These are phyloP conservation scores for Mallotus nudiflorus DNA, from an alignment of 345 rosid species.

Conservation along the genomic window DNA sequence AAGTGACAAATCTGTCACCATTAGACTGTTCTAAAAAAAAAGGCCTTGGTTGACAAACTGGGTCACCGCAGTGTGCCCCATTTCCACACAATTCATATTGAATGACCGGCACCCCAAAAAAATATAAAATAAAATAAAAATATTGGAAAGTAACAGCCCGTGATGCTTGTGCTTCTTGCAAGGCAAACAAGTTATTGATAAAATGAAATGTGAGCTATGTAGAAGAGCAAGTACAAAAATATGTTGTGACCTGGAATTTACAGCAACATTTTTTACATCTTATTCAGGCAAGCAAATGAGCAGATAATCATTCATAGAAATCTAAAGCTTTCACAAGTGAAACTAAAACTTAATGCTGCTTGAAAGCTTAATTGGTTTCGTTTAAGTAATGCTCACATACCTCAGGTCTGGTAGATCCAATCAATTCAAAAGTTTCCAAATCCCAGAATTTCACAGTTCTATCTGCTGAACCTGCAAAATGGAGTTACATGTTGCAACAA, in stretches of 20 bases:
- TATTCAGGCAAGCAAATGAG: not conserved
- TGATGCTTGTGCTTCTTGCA: not conserved
- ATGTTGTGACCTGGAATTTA: not conserved
- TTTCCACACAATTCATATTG: not conserved
- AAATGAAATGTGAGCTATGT: not conserved
- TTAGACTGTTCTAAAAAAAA: too few relatives aligned
- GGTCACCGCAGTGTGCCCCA: not conserved
- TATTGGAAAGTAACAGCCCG: not conserved
- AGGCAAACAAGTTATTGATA: not conserved
- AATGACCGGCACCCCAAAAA: not conserved
- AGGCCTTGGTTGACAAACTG: too few relatives aligned
- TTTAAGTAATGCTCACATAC: conserved; percentile 38
- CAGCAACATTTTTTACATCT: not conserved
- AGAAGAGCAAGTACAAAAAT: not conserved
- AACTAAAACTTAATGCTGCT: not conserved
- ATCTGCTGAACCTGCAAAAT: conserved; percentile 87
- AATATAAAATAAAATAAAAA: not conserved
- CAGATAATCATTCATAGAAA: not conserved
- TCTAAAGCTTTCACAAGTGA: not conserved
- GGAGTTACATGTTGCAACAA: conserved; percentile 18
- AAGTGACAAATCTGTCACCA: not conserved
- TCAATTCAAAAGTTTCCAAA: conserved; percentile 94
- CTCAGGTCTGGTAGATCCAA: conserved; percentile 94
- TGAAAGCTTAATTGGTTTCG: not conserved
- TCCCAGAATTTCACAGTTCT: conserved; percentile 98